Evolutionary conservation across 306 rosid genomes (phyloP).

Genomic region (Acacia melanoxylon): DNA sequence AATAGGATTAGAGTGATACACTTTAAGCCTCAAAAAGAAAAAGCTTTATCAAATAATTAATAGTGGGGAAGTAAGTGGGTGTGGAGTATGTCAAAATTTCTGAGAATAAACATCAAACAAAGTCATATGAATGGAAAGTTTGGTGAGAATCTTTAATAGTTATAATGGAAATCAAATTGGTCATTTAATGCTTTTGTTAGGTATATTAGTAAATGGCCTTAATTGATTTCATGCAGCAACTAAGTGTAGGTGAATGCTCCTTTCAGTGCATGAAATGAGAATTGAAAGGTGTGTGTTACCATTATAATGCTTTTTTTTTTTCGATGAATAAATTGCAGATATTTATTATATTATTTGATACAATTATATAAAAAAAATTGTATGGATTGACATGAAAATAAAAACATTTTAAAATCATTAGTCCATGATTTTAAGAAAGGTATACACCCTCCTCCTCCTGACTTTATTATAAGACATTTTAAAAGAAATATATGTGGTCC

Average conservation of each 20-base stretch:
- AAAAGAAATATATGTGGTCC: too few relatives aligned
- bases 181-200: slow-evolving; percentile 70
- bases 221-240: slow-evolving; percentile 73
- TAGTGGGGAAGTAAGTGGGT: slow-evolving; percentile 32
- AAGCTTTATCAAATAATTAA: slow-evolving; percentile 4
- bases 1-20: too few relatives aligned
- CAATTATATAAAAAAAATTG: neutral
- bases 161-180: slow-evolving; percentile 59
- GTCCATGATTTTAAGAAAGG: neutral
- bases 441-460: neutral
- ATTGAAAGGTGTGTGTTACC: neutral
- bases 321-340: too few relatives aligned
- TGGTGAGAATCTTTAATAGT: slow-evolving; percentile 65
- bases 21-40: too few relatives aligned
- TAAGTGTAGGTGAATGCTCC: slow-evolving; percentile 70
- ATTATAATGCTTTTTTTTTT: neutral
- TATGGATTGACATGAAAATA: neutral
- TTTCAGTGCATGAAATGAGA: slow-evolving; percentile 25
- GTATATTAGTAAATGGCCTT: slow-evolving; percentile 73
- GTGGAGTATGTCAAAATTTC: slow-evolving; percentile 31
- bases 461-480: too few relatives aligned
- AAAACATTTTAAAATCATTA: neutral
- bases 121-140: slow-evolving; percentile 54
- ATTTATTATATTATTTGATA: neutral
- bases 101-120: slow-evolving; percentile 56